phyloP scores from a whole-genome alignment of 768 basidiomycete genomes.

The Peribolospora kevripleyi region DNA sequence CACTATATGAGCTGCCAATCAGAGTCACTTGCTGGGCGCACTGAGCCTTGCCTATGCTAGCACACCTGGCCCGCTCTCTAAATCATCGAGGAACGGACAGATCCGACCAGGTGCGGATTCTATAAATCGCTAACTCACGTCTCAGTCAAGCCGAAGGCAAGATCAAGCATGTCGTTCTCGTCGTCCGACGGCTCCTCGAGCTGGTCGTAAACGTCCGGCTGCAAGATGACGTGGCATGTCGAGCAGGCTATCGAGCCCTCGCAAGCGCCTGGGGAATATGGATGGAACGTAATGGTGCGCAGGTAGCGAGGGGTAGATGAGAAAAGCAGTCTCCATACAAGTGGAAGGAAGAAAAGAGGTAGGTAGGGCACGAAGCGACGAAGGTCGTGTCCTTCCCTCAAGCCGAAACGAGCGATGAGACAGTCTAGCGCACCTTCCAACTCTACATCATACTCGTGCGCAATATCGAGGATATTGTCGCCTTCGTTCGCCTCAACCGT shows the following conservation, averaged over 20 bases:
- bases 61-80: background rate
- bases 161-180: constrained; percentile 95
- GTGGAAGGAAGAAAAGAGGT: no score
- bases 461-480: constrained; percentile 69
- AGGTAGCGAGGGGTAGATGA: no score
- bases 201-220: constrained; percentile 53
- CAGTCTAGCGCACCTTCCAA: constrained; percentile 47
- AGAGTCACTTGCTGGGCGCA: no score
- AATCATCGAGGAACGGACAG: background rate
- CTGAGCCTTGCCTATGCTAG: no score
- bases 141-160: constrained; percentile 89
- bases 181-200: constrained; percentile 88
- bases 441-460: constrained; percentile 88
- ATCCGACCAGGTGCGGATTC: background rate
- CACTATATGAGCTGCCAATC: background rate
- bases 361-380: no score
- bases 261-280: constrained; percentile 46
- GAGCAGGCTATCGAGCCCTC: constrained; percentile 93
- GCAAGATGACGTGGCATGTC: constrained; percentile 81
- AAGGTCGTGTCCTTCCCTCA: background rate
- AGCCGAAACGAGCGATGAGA: background rate
- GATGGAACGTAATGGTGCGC: no score
- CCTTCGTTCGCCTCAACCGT: constrained; percentile 83
- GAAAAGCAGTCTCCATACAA: no score
- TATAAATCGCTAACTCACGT: constrained; percentile 28